Evolutionary conservation across 1,139 yeast genomes (phyloP), one percentile per base, ranked within the genome.

Genomic region (Candida pseudoviswanathii): DNA sequence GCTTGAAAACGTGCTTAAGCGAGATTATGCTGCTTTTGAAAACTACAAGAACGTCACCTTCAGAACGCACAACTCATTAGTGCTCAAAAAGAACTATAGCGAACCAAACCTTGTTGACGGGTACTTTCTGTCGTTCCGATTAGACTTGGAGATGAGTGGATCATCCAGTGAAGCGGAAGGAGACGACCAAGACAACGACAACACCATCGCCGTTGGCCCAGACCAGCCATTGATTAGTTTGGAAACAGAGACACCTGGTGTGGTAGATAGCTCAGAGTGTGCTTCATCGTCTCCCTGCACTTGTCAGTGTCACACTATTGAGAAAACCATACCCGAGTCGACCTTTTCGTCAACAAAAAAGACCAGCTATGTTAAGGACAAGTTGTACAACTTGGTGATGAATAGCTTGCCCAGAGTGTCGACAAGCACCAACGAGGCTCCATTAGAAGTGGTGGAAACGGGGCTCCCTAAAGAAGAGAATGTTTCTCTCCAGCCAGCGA

Each of bases 311-410:
- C 54, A 51, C 29, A 11, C 38, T 7, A 10, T 36, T n/a, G 44
- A 29, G 26, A 31, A 42, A n/a, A 22, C 37, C 3, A 22, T 44
- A 8, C 45, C 45, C 1, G 45, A 38, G 25, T 39, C 42, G 7
- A 29, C 34, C 26, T 31, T 30, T 21, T 38, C 48, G 5, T 40
- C 31, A 36, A 40, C 40, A 10, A 38, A 39, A 16, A 32, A 32
- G 36, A 41, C 43, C 25, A 16, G n/a, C n/a, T 33, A 45, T 31
- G 54, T 48, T 5, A 50, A 37, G 30, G 45, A 48, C 22, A 46
- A 44, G 40, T 43, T 52, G 24, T 51, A 37, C 31, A 36, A 48
- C 25, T 51, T 53, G 45, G 50, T 53, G 10, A 42, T 41, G 21
- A 31, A 43, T 22, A 52, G 46, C 39, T 33, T 46, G 2, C 30